These are phyloP conservation scores for Teratosphaeria zuluensis DNA, from an alignment of 2,329 filamentous ascomycete genomes.

Conservation along the genomic window DNA sequence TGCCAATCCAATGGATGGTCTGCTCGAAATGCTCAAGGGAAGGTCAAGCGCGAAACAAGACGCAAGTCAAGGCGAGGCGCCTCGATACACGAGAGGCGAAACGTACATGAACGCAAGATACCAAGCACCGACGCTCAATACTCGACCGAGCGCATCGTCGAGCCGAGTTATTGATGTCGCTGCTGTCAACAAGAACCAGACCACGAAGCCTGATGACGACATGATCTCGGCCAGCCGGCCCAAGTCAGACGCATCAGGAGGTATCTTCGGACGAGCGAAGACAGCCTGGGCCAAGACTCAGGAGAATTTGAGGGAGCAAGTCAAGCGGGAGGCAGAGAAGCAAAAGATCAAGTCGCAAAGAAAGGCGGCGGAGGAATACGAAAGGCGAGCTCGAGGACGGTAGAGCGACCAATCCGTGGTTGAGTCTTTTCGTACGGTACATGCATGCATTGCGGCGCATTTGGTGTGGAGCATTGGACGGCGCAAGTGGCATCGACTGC, in stretches of 20 bases:
- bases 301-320: constrained; percentile 4
- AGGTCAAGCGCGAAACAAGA: background rate
- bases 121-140: background rate
- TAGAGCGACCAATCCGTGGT: background rate
- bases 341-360: constrained; percentile 10
- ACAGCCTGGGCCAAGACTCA: constrained; percentile 2
- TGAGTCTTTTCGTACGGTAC: background rate
- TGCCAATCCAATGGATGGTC: background rate
- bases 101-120: background rate
- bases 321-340: background rate
- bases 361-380: constrained; percentile 20
- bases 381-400: constrained; percentile 7
- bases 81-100: background rate
- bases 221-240: background rate
- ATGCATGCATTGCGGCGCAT: background rate
- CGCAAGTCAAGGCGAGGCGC: background rate
- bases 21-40: background rate
- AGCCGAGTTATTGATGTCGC: constrained; percentile 1
- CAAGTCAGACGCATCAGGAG: background rate
- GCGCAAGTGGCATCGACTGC: background rate
- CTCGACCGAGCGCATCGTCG: background rate
- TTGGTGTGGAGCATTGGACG: background rate
- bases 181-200: background rate
- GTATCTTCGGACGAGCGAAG: background rate
- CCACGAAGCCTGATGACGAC: background rate